These are phyloP conservation scores for Elaeagnus macrophylla DNA, from an alignment of 306 rosid genomes.

Conservation along the genomic window DNA sequence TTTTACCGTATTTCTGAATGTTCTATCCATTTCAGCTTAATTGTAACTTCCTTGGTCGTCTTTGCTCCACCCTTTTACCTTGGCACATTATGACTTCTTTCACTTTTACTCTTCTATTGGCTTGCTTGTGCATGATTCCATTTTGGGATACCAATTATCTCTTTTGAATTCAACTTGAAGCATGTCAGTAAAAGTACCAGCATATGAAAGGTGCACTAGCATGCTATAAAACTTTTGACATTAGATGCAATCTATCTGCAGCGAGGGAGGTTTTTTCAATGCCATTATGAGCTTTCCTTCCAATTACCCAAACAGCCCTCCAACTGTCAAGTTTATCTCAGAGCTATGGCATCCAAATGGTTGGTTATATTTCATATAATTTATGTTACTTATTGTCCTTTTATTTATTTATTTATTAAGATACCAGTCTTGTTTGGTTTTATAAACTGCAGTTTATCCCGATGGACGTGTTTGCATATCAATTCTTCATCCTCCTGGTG, in stretches of 20 bases:
- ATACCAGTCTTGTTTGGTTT: conserved; percentile 14
- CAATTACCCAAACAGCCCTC: conserved; percentile 94
- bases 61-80: no score
- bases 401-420: conserved; percentile 4
- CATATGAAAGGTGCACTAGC: no score
- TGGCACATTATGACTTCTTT: no score
- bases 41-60: no score
- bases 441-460: conserved; percentile 61
- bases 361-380: conserved; percentile 19
- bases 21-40: no score
- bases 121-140: no score
- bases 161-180: no score
- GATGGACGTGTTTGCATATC: conserved; percentile 99
- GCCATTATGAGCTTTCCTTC: conserved; percentile 91
- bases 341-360: conserved; percentile 98
- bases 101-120: no score
- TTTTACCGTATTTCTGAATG: no score
- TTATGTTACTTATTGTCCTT: conserved; percentile 3
- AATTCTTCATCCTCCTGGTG: conserved; percentile 98
- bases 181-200: no score
- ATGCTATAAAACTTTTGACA: not conserved
- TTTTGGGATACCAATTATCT: no score
- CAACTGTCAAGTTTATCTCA: conserved; percentile 75
- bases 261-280: conserved; percentile 96
- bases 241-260: conserved; percentile 24